Conservation (phyloP, 129 eudicot genomes). For the Mikania micrantha region DNA sequence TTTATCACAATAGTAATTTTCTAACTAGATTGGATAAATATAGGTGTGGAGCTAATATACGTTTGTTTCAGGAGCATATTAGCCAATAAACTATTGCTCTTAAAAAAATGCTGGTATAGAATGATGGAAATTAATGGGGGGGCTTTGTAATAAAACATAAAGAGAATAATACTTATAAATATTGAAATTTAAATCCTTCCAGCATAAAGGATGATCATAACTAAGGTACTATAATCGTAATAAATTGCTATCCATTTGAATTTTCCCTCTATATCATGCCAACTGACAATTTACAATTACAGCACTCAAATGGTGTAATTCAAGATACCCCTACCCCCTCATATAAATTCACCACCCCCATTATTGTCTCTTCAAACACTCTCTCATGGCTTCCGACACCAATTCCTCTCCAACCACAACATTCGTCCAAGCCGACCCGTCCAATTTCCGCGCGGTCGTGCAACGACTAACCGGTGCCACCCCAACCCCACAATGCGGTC, state of each 20-base stretch:
- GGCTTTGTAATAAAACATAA: too few relatives aligned
- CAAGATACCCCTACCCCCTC: slow-evolving; percentile 2
- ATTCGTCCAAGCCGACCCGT: slow-evolving; percentile 34
- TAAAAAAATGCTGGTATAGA: too few relatives aligned
- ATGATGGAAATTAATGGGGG: too few relatives aligned
- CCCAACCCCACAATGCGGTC: slow-evolving; percentile 14
- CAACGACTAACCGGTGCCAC: slow-evolving; percentile 29
- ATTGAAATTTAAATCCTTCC: not conserved
- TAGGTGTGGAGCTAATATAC: too few relatives aligned
- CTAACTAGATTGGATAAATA: too few relatives aligned
- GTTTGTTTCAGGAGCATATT: too few relatives aligned
- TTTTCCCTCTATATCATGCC: slow-evolving; percentile 20
- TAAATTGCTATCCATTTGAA: slow-evolving; percentile 17
- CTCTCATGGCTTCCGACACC: slow-evolving; percentile 27
- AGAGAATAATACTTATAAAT: too few relatives aligned
- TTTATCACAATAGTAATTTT: too few relatives aligned
- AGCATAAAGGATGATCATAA: not conserved
- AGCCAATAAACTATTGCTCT: too few relatives aligned
- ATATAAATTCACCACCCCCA: slow-evolving; percentile 17
- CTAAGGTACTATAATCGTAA: not conserved
- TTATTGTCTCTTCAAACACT: not conserved
- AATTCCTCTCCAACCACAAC: slow-evolving; percentile 47
- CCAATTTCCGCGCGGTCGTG: slow-evolving; percentile 23
- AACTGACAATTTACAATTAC: slow-evolving; percentile 4
- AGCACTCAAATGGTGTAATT: slow-evolving; percentile 9